Percentiles rank a stretch among this genome's conserved stretches.
These are phyloP conservation scores for Clitocybe nebularis DNA, from an alignment of 1,284 basidiomycete species.

Conservation along the genomic window DNA sequence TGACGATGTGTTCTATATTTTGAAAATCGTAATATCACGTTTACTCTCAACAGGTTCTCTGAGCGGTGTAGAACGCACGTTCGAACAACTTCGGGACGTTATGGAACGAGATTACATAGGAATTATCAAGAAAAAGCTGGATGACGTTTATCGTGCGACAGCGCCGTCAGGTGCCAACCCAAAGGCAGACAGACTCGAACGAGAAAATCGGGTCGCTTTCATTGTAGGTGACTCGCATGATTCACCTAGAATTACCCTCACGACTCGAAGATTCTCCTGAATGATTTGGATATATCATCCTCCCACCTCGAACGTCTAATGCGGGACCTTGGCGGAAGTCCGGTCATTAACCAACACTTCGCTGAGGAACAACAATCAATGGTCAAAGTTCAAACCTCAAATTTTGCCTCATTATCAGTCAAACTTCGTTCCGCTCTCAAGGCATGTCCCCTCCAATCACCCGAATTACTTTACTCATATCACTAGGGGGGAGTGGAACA, in stretches of 20 bases:
- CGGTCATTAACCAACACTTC: conserved; percentile 68
- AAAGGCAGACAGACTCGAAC: conserved; percentile 71
- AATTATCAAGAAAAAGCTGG: conserved; percentile 78
- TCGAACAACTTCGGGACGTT: conserved; percentile 63
- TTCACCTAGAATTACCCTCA: conserved; percentile 3
- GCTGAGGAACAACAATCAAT: conserved; percentile 50
- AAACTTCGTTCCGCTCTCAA: conserved; percentile 71
- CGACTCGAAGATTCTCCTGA: conserved; percentile 67
- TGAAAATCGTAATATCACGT: conserved; percentile 79
- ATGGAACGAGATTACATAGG: conserved; percentile 80
- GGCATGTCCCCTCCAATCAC: conserved; percentile 38
- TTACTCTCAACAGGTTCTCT: conserved; percentile 73
- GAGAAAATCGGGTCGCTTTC: conserved; percentile 73
- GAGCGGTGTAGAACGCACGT: conserved; percentile 52
- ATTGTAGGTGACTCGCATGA: conserved; percentile 54
- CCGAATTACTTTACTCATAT: conserved; percentile 2
- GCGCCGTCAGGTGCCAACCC: conserved; percentile 38
- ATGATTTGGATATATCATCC: conserved; percentile 85
- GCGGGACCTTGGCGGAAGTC: conserved; percentile 60
- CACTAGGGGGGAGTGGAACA: conserved; percentile 83
- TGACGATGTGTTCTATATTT: conserved; percentile 92
- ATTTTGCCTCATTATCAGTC: conserved; percentile 50
- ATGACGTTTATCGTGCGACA: conserved; percentile 73
- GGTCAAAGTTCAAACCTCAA: conserved; percentile 43
- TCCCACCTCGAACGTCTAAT: conserved; percentile 82